Conservation (phyloP, 106 monocot genomes). For the Acorus calamus region DNA sequence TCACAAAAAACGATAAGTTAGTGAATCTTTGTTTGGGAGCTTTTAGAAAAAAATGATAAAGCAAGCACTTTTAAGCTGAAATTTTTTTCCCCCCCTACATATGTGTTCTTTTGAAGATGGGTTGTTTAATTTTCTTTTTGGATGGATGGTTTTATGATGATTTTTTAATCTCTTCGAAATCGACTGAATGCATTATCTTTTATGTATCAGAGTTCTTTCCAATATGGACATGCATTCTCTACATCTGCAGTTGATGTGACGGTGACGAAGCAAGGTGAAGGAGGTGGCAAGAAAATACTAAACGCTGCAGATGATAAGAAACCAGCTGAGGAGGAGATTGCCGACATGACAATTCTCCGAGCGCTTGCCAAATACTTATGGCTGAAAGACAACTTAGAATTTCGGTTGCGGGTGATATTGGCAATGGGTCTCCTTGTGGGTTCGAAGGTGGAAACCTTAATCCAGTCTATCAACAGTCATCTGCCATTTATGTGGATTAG, state of each 20-base stretch:
- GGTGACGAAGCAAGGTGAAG: slow-evolving; percentile 10
- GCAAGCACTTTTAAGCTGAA: neutral
- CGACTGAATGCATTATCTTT: no score
- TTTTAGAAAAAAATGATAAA: no score
- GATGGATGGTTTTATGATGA: neutral
- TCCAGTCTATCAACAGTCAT: neutral
- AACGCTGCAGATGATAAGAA: slow-evolving; percentile 28
- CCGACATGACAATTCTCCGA: slow-evolving; percentile 55
- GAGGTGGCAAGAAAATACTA: slow-evolving; percentile 27
- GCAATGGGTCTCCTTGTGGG: slow-evolving; percentile 78
- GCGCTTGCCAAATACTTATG: slow-evolving; percentile 73
- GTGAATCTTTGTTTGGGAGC: no score
- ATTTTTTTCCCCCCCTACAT: neutral
- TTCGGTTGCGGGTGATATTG: slow-evolving; percentile 52
- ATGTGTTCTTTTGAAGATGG: neutral
- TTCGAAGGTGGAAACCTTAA: slow-evolving; percentile 55
- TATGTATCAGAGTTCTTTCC: slow-evolving; percentile 24
- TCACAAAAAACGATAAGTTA: no score
- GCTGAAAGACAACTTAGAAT: slow-evolving; percentile 71
- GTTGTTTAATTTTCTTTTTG: neutral
- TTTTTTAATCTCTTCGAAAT: no score
- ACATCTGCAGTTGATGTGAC: slow-evolving; percentile 40
- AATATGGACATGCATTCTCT: slow-evolving; percentile 48
- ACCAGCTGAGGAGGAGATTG: slow-evolving; percentile 43
- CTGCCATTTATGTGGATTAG: neutral